Evolutionary conservation across 2,329 filamentous ascomycete genomes (phyloP).

Genomic region (Fusarium xyrophilum): DNA sequence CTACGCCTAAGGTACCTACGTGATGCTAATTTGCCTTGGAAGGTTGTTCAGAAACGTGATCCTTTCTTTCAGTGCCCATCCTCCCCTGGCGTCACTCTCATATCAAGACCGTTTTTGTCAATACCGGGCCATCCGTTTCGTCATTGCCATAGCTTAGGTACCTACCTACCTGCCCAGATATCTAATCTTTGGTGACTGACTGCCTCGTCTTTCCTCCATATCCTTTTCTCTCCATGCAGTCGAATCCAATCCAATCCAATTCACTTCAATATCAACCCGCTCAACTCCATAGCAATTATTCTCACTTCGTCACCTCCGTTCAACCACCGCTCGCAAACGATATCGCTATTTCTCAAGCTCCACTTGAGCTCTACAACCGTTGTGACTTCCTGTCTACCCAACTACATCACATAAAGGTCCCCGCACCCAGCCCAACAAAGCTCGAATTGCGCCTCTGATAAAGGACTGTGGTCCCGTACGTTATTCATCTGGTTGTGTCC

Average conservation of each 20-base stretch:
- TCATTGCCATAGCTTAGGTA: constrained; percentile 1
- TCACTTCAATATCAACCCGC: constrained; percentile 1
- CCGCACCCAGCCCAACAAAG: constrained; percentile 26
- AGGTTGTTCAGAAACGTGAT: constrained; percentile 21
- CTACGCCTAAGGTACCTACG: not conserved
- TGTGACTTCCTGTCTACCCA: not conserved
- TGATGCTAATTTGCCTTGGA: constrained; percentile 23
- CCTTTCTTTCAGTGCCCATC: constrained; percentile 19
- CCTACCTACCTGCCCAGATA: not conserved
- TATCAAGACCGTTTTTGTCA: not conserved
- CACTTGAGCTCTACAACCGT: not conserved
- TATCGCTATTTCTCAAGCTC: constrained; percentile 14
- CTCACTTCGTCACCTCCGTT: not conserved
- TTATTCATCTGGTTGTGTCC: not conserved
- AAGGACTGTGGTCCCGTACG: constrained; percentile 1
- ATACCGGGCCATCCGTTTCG: constrained; percentile 31
- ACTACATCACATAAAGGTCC: constrained; percentile 17
- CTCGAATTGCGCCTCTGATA: constrained; percentile 1
- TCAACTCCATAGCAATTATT: not conserved
- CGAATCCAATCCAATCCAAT: not conserved
- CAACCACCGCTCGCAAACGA: constrained; percentile 5
- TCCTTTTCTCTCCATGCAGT: not conserved
- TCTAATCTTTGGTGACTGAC: not conserved
- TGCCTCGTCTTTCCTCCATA: not conserved
- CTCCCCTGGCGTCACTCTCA: constrained; percentile 29